Conservation (phyloP, 2,329 filamentous ascomycete species). For the Ophiostoma piceae region DNA sequence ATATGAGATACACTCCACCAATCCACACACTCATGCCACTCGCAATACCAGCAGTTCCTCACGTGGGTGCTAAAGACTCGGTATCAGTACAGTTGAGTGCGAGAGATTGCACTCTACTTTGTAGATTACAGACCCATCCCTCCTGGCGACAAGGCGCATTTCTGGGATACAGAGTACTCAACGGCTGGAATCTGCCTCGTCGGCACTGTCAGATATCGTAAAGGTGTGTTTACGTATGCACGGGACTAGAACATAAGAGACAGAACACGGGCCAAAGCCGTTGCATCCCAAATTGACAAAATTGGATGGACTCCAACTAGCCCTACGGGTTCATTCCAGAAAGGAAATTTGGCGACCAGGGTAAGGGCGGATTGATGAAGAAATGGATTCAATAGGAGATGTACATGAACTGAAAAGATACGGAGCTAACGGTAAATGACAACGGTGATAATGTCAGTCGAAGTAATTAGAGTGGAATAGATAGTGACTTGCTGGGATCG, state of each 20-base stretch:
- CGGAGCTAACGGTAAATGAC: background rate
- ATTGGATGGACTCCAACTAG: background rate
- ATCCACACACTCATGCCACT: background rate
- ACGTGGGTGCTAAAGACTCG: background rate
- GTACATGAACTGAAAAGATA: background rate
- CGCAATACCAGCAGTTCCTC: background rate
- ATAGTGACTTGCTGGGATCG: background rate
- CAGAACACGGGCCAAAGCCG: background rate
- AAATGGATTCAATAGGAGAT: background rate
- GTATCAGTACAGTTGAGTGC: background rate
- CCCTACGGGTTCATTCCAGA: conserved; percentile 9
- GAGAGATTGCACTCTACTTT: too few relatives aligned
- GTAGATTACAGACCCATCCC: background rate
- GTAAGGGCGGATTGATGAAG: background rate
- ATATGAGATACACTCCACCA: background rate
- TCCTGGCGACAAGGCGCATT: conserved; percentile 8
- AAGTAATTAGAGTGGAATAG: background rate
- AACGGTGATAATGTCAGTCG: background rate
- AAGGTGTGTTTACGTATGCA: conserved; percentile 1
- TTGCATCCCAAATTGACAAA: background rate
- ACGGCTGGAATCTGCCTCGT: conserved; percentile 11
- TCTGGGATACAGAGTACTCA: background rate
- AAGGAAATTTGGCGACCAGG: background rate
- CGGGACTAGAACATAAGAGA: conserved; percentile 1
- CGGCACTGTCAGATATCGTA: background rate